Conservation (phyloP, 2,329 filamentous ascomycete species). For the Colletotrichum sp. region DNA sequence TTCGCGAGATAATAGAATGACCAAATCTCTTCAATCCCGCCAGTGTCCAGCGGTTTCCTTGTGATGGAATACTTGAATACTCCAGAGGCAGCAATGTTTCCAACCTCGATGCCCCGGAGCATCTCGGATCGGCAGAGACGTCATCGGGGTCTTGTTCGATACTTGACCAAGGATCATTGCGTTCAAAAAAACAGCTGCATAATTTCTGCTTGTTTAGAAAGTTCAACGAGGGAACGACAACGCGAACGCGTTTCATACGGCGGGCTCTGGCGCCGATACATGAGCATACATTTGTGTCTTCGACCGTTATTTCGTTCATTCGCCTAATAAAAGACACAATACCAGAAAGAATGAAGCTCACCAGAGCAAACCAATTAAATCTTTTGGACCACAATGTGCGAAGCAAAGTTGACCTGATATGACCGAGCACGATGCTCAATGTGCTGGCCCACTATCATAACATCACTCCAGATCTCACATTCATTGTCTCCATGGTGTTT, state of each 20-base stretch:
- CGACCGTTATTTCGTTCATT: background rate
- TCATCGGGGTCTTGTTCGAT: background rate
- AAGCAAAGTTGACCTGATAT: background rate
- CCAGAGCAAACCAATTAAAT: background rate
- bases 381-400: rapidly evolving
- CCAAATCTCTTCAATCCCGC: background rate
- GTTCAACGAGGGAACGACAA: background rate
- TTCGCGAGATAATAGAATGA: background rate
- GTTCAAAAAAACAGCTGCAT: too few relatives aligned
- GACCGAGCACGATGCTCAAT: background rate
- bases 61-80: background rate
- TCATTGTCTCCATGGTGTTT: background rate
- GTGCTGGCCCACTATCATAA: background rate
- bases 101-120: rapidly evolving
- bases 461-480: background rate
- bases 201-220: background rate
- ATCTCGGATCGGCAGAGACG: background rate
- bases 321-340: background rate
- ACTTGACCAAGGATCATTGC: too few relatives aligned
- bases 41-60: background rate
- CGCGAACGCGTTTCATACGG: background rate
- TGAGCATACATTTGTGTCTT: background rate
- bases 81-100: background rate
- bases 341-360: background rate
- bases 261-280: background rate